Conservation (phyloP, 495 filamentous ascomycete species). For the Aspergillus heteromorphus region DNA sequence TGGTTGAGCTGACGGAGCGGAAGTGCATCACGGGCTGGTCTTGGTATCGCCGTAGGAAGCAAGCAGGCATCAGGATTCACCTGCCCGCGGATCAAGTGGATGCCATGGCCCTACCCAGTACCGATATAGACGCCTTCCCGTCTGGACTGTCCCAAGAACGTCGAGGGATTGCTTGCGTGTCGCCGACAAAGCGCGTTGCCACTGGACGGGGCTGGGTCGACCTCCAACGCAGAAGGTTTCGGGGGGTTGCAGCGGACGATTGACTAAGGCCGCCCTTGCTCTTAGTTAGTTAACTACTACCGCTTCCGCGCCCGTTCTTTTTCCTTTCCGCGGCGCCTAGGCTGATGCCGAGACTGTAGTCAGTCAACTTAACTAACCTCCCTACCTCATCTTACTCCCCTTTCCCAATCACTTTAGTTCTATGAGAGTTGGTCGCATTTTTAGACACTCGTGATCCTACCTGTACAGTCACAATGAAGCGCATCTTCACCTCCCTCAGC, state of each 20-base stretch:
- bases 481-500: conserved; percentile 34
- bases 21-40: not conserved
- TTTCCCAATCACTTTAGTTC: not conserved
- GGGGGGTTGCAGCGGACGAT: not conserved
- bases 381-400: not conserved
- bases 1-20: not conserved
- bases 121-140: not conserved
- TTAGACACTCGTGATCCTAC: not conserved
- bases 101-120: not conserved
- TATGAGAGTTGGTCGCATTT: not conserved
- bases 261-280: not conserved
- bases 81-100: not conserved
- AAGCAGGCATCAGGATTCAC: not conserved
- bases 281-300: not conserved
- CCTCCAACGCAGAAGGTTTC: not conserved
- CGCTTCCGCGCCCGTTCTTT: not conserved
- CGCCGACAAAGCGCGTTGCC: conserved; percentile 4
- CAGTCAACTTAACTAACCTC: not conserved
- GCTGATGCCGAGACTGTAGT: too few relatives aligned
- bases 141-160: not conserved
- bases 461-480: conserved; percentile 36
- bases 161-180: conserved; percentile 11
- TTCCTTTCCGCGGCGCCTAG: not conserved
- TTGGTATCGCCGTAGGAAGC: not conserved
- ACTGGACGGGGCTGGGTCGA: conserved; percentile 2